A percentile compares a stretch with the other conserved stretches of the same genome.
phyloP scores from a whole-genome alignment of 495 filamentous ascomycete species.

The Xylaria castorea region DNA sequence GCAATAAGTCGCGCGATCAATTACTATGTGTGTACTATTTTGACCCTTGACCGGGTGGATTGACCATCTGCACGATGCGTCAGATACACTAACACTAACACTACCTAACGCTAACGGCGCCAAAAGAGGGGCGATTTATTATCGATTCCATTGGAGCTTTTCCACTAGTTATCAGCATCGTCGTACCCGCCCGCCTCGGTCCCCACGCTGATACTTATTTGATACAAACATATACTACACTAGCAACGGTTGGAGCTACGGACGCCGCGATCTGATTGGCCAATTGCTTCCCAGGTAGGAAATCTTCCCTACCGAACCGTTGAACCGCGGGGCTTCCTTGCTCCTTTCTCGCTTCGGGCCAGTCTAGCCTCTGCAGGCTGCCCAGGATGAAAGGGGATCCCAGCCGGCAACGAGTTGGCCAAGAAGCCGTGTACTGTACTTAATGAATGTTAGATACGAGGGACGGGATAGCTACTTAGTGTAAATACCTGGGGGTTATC shows the following conservation, averaged over 20 bases:
- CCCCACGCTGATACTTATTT: not conserved
- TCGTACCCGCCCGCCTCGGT: too few relatives aligned
- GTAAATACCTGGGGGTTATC: not conserved
- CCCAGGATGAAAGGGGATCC: not conserved
- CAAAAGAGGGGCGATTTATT: conserved; percentile 7
- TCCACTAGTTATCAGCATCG: too few relatives aligned
- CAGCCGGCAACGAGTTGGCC: not conserved
- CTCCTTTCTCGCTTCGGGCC: not conserved
- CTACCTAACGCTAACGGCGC: not conserved
- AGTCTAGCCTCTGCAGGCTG: conserved; percentile 7
- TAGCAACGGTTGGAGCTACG: not conserved
- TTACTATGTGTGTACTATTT: not conserved
- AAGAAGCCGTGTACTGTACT: not conserved
- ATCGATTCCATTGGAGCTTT: not conserved
- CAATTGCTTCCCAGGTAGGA: conserved; percentile 6
- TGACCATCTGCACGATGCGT: conserved; percentile 3
- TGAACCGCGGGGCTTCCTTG: conserved; percentile 6
- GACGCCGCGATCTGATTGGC: not conserved
- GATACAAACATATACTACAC: not conserved
- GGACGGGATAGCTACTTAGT: not conserved
- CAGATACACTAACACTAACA: not conserved
- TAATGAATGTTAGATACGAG: not conserved
- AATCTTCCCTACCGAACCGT: not conserved
- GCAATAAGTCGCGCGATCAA: conserved; percentile 23
- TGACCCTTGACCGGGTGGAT: not conserved